These are phyloP conservation scores for Coniochaeta prunicola DNA, from an alignment of 2,329 filamentous ascomycete genomes.

Conservation along the genomic window DNA sequence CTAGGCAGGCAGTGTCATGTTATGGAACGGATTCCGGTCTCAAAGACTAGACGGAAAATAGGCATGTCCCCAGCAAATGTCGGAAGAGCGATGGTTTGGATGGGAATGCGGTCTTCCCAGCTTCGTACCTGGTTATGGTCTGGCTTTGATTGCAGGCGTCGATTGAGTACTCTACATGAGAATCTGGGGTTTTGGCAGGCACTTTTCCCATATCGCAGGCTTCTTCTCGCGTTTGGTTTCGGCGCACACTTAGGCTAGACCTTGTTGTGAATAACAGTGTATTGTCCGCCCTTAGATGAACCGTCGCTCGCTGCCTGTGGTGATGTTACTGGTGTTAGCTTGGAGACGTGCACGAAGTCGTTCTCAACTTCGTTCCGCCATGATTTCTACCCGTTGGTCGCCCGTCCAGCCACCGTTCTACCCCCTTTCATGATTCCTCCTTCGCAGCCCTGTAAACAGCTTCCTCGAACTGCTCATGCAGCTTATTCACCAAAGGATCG, in stretches of 20 bases:
- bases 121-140: neutral
- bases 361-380: too few relatives aligned
- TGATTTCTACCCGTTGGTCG: too few relatives aligned
- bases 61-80: neutral
- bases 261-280: neutral
- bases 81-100: neutral
- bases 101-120: neutral
- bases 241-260: neutral
- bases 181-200: neutral
- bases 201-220: neutral
- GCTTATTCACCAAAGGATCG: constrained; percentile 5
- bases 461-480: constrained; percentile 14
- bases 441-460: constrained; percentile 7
- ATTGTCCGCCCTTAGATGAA: neutral
- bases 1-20: too few relatives aligned
- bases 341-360: too few relatives aligned
- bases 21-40: too few relatives aligned
- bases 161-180: neutral
- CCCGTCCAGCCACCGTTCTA: neutral
- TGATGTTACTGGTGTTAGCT: neutral
- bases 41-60: neutral
- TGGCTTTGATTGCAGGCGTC: neutral
- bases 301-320: neutral
- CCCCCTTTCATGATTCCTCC: neutral
- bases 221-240: neutral